Evolutionary conservation across 2,329 filamentous ascomycete genomes (phyloP).

Genomic region (Aspergillus sp.): DNA sequence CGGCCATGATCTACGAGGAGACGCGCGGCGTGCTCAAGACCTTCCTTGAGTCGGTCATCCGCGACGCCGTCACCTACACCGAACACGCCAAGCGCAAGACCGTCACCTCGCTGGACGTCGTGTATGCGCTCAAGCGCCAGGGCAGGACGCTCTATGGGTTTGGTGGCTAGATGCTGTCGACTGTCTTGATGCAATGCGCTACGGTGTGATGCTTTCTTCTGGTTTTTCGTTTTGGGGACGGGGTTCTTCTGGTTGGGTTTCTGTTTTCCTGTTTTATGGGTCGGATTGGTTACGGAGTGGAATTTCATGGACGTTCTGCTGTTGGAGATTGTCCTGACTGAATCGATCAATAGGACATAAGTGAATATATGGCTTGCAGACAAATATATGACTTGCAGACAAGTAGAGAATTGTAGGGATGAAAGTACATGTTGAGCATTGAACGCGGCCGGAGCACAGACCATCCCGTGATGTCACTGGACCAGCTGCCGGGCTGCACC

Average conservation of each 20-base stretch:
- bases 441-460: too few relatives aligned
- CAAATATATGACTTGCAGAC: conserved; percentile 1
- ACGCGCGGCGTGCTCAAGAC: conserved; percentile 74
- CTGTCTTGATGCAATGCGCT: conserved; percentile 10
- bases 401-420: conserved; percentile 4
- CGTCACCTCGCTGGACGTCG: conserved; percentile 50
- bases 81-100: conserved; percentile 68
- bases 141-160: conserved; percentile 73
- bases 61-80: conserved; percentile 71
- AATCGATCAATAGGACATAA: conserved; percentile 4
- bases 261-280: too few relatives aligned
- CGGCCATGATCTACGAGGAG: conserved; percentile 85
- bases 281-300: too few relatives aligned
- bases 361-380: conserved; percentile 4
- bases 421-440: not conserved
- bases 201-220: conserved; percentile 16
- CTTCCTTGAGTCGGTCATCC: conserved; percentile 74
- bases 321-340: too few relatives aligned
- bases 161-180: conserved; percentile 56
- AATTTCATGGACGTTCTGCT: too few relatives aligned
- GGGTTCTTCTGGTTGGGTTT: too few relatives aligned
- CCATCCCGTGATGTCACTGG: not conserved
- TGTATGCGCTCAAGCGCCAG: conserved; percentile 57
- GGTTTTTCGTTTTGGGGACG: conserved; percentile 6
- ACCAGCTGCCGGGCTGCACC: not conserved